Conservation (phyloP, 2,329 filamentous ascomycete genomes). For the Fusarium agapanthi region DNA sequence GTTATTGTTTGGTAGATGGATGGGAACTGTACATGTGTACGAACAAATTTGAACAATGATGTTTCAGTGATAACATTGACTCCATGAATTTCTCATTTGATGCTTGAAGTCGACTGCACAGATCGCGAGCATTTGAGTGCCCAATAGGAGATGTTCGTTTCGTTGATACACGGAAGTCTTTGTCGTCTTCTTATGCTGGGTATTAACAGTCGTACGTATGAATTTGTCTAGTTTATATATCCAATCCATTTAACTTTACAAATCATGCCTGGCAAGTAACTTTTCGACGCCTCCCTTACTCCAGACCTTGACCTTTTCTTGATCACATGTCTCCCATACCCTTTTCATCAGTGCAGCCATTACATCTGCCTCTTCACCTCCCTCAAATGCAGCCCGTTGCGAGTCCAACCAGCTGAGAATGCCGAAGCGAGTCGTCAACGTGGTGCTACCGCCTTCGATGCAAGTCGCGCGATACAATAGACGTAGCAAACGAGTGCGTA, state of each 20-base stretch:
- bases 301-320: slow-evolving; percentile 72
- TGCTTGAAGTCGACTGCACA: background rate
- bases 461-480: slow-evolving; percentile 74
- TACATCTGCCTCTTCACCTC: slow-evolving; percentile 56
- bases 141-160: background rate
- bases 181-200: slow-evolving; percentile 20
- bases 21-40: slow-evolving; percentile 38
- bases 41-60: slow-evolving; percentile 38
- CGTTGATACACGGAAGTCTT: background rate
- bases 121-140: background rate
- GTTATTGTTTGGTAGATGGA: slow-evolving; percentile 27
- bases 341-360: slow-evolving; percentile 64
- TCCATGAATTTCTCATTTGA: background rate
- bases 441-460: slow-evolving; percentile 78
- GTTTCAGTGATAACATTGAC: background rate
- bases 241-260: background rate
- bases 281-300: slow-evolving; percentile 60
- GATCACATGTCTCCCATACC: slow-evolving; percentile 73
- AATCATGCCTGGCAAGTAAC: slow-evolving; percentile 33
- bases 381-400: slow-evolving; percentile 57
- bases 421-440: slow-evolving; percentile 80
- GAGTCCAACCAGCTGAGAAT: slow-evolving; percentile 78
- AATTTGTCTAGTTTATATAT: slow-evolving; percentile 1
- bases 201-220: slow-evolving; percentile 28
- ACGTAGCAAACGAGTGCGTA: slow-evolving; percentile 67